Evolutionary conservation across 106 monocot genomes (phyloP), one percentile per base, ranked within the genome.

Genomic region (Apostasia shenzhenica): DNA sequence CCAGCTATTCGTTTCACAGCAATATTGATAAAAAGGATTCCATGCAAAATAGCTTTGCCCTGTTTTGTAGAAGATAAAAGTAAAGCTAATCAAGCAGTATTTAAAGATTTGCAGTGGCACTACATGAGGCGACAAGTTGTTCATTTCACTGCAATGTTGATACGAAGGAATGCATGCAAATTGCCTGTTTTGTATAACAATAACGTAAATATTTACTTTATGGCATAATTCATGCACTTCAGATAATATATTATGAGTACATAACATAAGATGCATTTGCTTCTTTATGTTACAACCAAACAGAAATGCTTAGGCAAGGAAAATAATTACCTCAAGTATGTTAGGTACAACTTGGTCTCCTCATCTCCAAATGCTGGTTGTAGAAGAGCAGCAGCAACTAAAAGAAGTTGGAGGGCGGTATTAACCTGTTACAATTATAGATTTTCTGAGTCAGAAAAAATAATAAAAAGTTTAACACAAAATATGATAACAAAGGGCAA

Each of bases 361-460:
- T 81, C 83, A 13, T 80, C 76, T 48, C 97, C 97, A 71, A 89
- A 78, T 77, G 82, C 92, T 57, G 92, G 97, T 79, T 97, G 92
- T 67, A 97, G 86, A 74, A 97, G 92, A 52, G 92, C 92, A 70
- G 59, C 67, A 60, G 84, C 97, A 75, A 97, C 89, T 83, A 97
- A 81, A 67, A 84, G 70, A 60, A 97, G 72, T 76, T 97, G 97
- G 51, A 97, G 74, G 7, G 87, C 84, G 42, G 92, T 97, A 64
- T 97, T 97, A 46, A 92, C 79, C 95, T 95, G 81, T 48, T 70
- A 88, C 51, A 7, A 56, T 38, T 38, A 62, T 45, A 54, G 6
- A 66, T n/a, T 67, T 13, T 61, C 11, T 64, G 14, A 52, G 26
- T 26, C 26, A 26, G 26, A 48, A 48, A 8, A 47, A 9, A 6